phyloP scores from a whole-genome alignment of 1,284 basidiomycete genomes.

The Somion occarium region DNA sequence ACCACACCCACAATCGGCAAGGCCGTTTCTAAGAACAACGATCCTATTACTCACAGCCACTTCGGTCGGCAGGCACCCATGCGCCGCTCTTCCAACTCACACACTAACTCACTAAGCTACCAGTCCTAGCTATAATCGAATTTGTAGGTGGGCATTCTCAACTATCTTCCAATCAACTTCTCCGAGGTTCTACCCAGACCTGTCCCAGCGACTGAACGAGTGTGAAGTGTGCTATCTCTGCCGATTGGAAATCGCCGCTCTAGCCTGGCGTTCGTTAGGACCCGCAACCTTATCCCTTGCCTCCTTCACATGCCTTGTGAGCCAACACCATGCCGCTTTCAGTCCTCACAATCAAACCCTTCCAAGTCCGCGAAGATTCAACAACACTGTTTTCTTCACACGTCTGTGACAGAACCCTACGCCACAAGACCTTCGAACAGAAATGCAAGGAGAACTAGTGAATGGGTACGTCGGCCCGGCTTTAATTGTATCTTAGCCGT shows the following conservation, averaged over 20 bases:
- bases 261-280: not conserved
- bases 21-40: not conserved
- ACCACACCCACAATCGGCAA: not conserved
- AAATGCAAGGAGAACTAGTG: not conserved
- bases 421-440: not conserved
- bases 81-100: not conserved
- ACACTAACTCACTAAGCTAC: not conserved
- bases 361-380: not conserved
- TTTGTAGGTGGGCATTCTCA: not conserved
- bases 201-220: not conserved
- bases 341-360: not conserved
- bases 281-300: conserved; percentile 1
- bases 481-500: not conserved
- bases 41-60: not conserved
- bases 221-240: not conserved
- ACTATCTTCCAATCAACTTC: not conserved
- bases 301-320: not conserved
- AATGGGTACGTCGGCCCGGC: not conserved
- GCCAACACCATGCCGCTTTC: not conserved
- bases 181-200: not conserved
- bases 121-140: not conserved
- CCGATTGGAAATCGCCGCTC: not conserved
- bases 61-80: not conserved
- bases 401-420: not conserved
- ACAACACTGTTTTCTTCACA: not conserved